A percentile compares a stretch with the other conserved stretches of the same genome.
Conservation (phyloP, 257 asterid species). For the Nicotiana obtusifolia region DNA sequence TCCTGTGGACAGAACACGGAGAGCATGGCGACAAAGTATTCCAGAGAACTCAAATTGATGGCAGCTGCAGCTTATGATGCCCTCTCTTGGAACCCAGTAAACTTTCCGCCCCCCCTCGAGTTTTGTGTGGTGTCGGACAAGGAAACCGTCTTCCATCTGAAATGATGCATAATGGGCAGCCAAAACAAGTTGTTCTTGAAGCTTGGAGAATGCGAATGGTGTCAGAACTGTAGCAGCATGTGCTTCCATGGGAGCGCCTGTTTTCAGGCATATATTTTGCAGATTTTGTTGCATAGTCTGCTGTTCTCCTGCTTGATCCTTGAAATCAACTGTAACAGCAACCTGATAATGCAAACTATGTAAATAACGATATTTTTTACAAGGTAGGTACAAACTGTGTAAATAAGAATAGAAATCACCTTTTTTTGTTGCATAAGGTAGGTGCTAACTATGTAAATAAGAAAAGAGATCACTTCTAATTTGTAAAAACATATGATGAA, state of each 20-base stretch:
- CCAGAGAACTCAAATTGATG: conserved; percentile 90
- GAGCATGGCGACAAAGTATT: conserved; percentile 85
- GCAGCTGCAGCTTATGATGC: conserved; percentile 85
- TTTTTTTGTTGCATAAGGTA: too few species aligned
- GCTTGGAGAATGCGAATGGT: conserved; percentile 84
- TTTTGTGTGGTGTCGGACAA: conserved; percentile 91
- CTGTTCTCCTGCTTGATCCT: conserved; percentile 94
- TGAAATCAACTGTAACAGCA: conserved; percentile 85
- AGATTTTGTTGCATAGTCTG: conserved; percentile 96
- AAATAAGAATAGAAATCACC: too few species aligned
- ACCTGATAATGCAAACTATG: conserved; percentile 43
- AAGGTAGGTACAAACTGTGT: too few species aligned
- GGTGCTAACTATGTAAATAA: neutral
- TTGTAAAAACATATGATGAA: neutral
- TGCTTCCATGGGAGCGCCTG: conserved; percentile 99
- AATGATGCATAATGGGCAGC: conserved; percentile 95
- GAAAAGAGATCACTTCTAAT: neutral
- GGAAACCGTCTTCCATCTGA: conserved; percentile 66
- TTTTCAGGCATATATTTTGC: conserved; percentile 85
- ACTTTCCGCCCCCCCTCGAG: conserved; percentile 90
- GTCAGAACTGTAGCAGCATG: conserved; percentile 88
- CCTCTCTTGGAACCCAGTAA: conserved; percentile 85
- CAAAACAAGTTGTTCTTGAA: conserved; percentile 87
- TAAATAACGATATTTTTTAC: too few species aligned
- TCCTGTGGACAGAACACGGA: conserved; percentile 84